Conservation (phyloP, 2,329 filamentous ascomycete species). For the Cladosporium sp. region DNA sequence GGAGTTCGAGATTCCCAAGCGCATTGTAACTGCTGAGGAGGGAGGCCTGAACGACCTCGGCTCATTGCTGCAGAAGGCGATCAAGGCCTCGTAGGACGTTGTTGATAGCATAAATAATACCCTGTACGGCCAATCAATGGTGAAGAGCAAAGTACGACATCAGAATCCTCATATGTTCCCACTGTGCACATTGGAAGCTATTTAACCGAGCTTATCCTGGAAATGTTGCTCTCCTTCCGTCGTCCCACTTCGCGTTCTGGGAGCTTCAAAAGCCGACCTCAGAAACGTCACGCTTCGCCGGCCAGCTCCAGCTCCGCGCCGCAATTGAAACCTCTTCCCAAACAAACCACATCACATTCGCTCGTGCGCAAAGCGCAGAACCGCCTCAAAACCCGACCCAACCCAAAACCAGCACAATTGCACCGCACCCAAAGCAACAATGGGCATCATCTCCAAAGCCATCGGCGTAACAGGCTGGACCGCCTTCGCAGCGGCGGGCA, state of each 20-base stretch:
- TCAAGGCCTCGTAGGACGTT: slow-evolving; percentile 14
- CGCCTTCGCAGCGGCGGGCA: slow-evolving; percentile 42
- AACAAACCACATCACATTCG: not conserved
- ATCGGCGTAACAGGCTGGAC: slow-evolving; percentile 29
- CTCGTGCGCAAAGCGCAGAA: not conserved
- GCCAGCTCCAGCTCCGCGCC: not conserved
- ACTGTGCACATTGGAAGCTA: no score
- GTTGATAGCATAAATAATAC: not conserved
- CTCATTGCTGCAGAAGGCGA: slow-evolving; percentile 21
- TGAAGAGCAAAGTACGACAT: not conserved
- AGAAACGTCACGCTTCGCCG: not conserved
- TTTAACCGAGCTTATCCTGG: no score
- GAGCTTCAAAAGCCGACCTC: not conserved
- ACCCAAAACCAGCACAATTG: not conserved
- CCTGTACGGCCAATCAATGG: not conserved
- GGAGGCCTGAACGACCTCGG: slow-evolving; percentile 25
- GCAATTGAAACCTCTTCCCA: not conserved
- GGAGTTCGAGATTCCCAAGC: slow-evolving; percentile 90
- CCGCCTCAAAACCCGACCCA: not conserved
- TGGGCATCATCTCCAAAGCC: slow-evolving; percentile 28
- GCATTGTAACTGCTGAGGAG: slow-evolving; percentile 53
- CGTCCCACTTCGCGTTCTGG: no score
- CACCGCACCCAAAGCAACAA: slow-evolving; percentile 13
- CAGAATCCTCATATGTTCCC: no score
- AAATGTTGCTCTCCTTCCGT: no score